Evolutionary conservation across 139 green algal species (phyloP).

Genomic region (Zygnema cylindricum): DNA sequence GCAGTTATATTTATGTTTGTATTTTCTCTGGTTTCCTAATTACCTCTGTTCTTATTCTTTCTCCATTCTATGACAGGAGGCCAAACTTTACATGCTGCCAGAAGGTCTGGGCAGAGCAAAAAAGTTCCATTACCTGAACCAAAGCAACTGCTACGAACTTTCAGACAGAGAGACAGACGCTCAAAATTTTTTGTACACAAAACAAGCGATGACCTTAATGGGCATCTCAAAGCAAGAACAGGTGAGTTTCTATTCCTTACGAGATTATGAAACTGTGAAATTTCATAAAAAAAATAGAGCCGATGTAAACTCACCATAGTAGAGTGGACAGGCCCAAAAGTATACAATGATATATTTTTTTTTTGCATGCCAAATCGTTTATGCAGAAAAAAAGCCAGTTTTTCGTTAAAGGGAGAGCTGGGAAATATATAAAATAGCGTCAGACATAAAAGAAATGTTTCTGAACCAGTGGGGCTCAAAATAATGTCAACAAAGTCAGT

Average conservation of each 20-base stretch:
- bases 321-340: background rate
- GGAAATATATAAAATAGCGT: no score
- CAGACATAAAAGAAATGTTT: no score
- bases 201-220: conserved; percentile 89
- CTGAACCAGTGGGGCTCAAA: no score
- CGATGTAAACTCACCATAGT: background rate
- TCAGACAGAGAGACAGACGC: conserved; percentile 77
- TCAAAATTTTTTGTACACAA: conserved; percentile 74
- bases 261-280: background rate
- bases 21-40: background rate
- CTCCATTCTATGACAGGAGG: background rate
- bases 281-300: background rate
- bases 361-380: background rate
- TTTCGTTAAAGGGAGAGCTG: background rate
- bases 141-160: conserved; percentile 86
- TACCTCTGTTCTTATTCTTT: background rate
- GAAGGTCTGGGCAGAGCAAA: background rate
- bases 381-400: background rate
- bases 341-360: background rate
- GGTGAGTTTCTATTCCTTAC: conserved; percentile 43
- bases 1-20: background rate
- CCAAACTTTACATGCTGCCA: conserved; percentile 15
- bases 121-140: conserved; percentile 82
- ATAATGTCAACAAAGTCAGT: no score
- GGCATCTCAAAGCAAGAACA: conserved; percentile 82